phyloP scores from a whole-genome alignment of 2,329 filamentous ascomycete species.

The Aspergillus arachidicola region DNA sequence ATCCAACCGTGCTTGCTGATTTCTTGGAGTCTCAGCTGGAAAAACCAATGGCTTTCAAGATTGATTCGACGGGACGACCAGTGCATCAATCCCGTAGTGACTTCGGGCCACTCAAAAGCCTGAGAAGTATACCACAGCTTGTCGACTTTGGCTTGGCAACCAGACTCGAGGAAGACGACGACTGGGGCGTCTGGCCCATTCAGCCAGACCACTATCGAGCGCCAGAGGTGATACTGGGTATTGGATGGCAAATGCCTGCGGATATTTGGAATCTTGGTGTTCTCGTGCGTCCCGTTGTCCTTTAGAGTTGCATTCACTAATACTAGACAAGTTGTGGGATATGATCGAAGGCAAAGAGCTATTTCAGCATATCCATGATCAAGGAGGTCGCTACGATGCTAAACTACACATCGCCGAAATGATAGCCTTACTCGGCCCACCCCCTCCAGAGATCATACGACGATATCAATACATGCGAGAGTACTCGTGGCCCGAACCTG shows the following conservation, averaged over 20 bases:
- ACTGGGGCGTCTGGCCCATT: conserved; percentile 45
- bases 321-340: conserved; percentile 38
- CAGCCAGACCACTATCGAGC: conserved; percentile 47
- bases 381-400: conserved; percentile 39
- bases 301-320: conserved; percentile 25
- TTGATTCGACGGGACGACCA: conserved; percentile 33
- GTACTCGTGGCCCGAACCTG: conserved; percentile 32
- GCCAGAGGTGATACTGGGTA: conserved; percentile 45
- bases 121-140: conserved; percentile 33
- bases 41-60: conserved; percentile 37
- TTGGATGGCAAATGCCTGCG: conserved; percentile 40
- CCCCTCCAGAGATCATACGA: conserved; percentile 39
- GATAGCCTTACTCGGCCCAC: conserved; percentile 45
- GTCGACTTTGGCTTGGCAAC: conserved; percentile 42
- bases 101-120: conserved; percentile 32
- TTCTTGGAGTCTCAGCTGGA: conserved; percentile 36
- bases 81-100: conserved; percentile 39
- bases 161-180: conserved; percentile 43
- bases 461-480: conserved; percentile 36
- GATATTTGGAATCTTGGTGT: conserved; percentile 49
- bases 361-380: conserved; percentile 39
- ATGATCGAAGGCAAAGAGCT: conserved; percentile 41
- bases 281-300: conserved; percentile 30
- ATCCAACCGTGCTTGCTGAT: conserved; percentile 33
- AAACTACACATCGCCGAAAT: conserved; percentile 47